A percentile compares a stretch with the other conserved stretches of the same genome.
Conservation (phyloP, 1,284 basidiomycete species). For the Calocybe gambosa region DNA sequence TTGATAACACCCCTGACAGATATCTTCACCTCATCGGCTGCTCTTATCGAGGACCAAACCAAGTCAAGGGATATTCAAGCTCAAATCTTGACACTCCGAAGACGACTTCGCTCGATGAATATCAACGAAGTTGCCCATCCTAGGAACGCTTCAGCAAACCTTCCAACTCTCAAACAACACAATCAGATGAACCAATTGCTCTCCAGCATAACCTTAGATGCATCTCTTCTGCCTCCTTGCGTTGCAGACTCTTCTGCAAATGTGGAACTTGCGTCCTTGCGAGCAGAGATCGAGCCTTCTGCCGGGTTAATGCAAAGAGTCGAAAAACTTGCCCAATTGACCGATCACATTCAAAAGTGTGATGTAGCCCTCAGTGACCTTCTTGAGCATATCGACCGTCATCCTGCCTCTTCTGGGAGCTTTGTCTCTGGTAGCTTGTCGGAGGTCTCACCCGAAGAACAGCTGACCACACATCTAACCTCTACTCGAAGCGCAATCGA, state of each 20-base stretch:
- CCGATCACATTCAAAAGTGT: constrained; percentile 44
- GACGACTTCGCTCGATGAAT: constrained; percentile 53
- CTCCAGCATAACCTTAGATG: constrained; percentile 37
- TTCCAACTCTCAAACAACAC: constrained; percentile 48
- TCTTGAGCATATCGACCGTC: constrained; percentile 76
- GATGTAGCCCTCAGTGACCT: constrained; percentile 76
- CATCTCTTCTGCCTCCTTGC: constrained; percentile 39
- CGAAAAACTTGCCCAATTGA: constrained; percentile 46
- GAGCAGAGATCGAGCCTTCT: constrained; percentile 49
- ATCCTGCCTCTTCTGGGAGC: constrained; percentile 51
- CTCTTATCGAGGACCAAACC: constrained; percentile 25
- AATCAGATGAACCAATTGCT: constrained; percentile 43
- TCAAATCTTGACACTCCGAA: constrained; percentile 42
- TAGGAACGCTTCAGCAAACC: constrained; percentile 29
- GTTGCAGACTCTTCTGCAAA: constrained; percentile 37
- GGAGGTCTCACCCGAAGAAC: constrained; percentile 50
- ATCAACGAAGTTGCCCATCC: constrained; percentile 52
- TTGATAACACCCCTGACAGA: constrained; percentile 31
- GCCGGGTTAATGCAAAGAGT: constrained; percentile 44
- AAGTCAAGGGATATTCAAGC: constrained; percentile 32
- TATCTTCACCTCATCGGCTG: constrained; percentile 46
- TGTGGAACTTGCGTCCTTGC: constrained; percentile 55
- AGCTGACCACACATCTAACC: constrained; percentile 51
- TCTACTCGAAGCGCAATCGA: constrained; percentile 53
- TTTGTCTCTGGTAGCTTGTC: constrained; percentile 31